Evolutionary conservation across 345 rosid species (phyloP), one percentile per base, ranked within the genome.

Genomic region (Ceriops tagal): DNA sequence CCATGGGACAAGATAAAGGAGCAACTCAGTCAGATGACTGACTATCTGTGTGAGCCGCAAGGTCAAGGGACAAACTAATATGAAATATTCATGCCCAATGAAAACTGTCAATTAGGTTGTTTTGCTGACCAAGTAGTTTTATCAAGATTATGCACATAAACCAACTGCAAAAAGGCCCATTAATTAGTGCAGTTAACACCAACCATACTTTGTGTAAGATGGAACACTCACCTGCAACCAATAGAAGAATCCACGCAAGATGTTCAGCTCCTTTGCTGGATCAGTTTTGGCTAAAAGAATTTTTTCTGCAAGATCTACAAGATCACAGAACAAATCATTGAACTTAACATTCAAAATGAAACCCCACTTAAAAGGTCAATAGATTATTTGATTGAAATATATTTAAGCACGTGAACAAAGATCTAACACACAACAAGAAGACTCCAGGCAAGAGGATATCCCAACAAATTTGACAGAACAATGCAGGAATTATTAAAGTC

Each of bases 241-340:
- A 74, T 68, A 92, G 86, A 85, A 83, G 72, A 90, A 90, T 55
- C 91, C 96, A 10, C 95, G 98, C 68, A 92, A 75, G 56, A 92
- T 80, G 76, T 81, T 84, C 69, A 90, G 76, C 53, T 65, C 75
- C 74, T 77, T 74, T 43, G 15, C 64, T 31, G 0, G 53, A 71
- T 88, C 81, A 53, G 64, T 30, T 70, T 34, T 13, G 10, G 61
- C 62, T 8, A 20, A 18, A 56, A 60, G 55, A 22, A 79, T 39
- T 66, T 70, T 73, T 53, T 11, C 52, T 46, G 62, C 68, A 58
- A 92, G 79, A 69, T 85, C 98, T 88, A 86, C 81, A 79, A 69
- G 19, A 30, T 56, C 52, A 57, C 8, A 62, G 1, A 34, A 73
- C 15, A 6, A 11, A 3, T 47, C 49, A 22, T 43, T 26, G 18